A percentile compares a stretch with the other conserved stretches of the same genome.
Conservation (phyloP, 192 early-diverging fungal species). For the Entomortierella beljakovae region DNA sequence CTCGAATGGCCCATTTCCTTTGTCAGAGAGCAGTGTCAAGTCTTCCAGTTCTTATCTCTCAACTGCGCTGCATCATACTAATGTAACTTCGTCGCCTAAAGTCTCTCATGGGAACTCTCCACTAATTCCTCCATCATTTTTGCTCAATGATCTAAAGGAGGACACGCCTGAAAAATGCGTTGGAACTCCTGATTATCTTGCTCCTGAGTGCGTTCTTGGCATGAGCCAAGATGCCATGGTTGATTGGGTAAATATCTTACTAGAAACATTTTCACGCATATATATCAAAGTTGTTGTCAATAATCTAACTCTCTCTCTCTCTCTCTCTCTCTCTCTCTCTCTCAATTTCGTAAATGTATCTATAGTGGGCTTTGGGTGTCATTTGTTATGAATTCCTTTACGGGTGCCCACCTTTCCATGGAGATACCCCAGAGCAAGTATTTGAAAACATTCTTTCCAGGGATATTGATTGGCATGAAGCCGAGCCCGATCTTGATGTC, state of each 20-base stretch:
- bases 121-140: slow-evolving; percentile 56
- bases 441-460: slow-evolving; percentile 87
- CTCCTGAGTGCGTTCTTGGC: slow-evolving; percentile 88
- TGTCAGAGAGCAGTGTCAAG: slow-evolving; percentile 51
- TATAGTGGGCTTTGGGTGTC: slow-evolving; percentile 88
- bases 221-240: slow-evolving; percentile 85
- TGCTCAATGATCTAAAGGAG: slow-evolving; percentile 60
- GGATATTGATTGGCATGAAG: slow-evolving; percentile 80
- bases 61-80: slow-evolving; percentile 20
- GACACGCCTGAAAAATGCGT: slow-evolving; percentile 69
- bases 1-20: slow-evolving; percentile 44
- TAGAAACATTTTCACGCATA: neutral
- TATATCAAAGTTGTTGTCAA: neutral
- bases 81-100: slow-evolving; percentile 40
- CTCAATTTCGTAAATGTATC: neutral
- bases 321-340: too few species aligned
- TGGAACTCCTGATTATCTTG: slow-evolving; percentile 92
- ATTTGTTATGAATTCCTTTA: slow-evolving; percentile 90
- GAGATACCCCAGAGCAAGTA: slow-evolving; percentile 77
- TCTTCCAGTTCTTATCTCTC: slow-evolving; percentile 47
- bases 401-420: slow-evolving; percentile 88
- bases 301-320: too few species aligned
- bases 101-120: slow-evolving; percentile 40
- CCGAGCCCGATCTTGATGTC: slow-evolving; percentile 74
- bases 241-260: slow-evolving; percentile 79